Evolutionary conservation across 805 yeast genomes (phyloP), one percentile per base, ranked within the genome.

Genomic region (Cyberlindnera maclurae): DNA sequence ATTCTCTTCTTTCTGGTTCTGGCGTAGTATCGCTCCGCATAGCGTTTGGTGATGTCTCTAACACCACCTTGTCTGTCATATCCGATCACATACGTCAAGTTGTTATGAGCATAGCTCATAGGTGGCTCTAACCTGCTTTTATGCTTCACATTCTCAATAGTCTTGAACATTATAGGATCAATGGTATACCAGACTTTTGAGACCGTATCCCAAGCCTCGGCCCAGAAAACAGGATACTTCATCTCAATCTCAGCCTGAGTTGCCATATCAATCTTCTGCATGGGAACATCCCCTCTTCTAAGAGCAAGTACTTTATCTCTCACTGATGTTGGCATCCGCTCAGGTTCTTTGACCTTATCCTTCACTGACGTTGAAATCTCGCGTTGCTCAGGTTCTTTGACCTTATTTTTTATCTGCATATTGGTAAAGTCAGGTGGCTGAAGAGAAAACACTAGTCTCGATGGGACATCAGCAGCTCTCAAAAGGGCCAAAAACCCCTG

Each of bases 361-460:
- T 34, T 15, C 5, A 12, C 15, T 13, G 11, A 17, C 11, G 16
- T 17, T n/a, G n/a, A n/a, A 20, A 20, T 20, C 24, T 6, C n/a
- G n/a, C n/a, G n/a, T n/a, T n/a, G 24, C 24, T 20, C n/a, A n/a
- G n/a, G n/a, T 15, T 15, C 16, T 26, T 17, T 15, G 11, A 2
- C 16, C 15, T 31, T 20, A 3, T 37, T n/a, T 15, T 44, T 48
- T 24, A 51, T 42, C 24, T 43, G 46, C 34, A 45, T 44, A 28
- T 44, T 37, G 10, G 88, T 79, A 47, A 79, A 84, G 55, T 93
- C 96, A 0, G 96, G 89, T 0, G 96, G 93, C 55, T 93, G 98
- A 26, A 89, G 53, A 0, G 96, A 89, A 50, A 81, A 79, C 0
- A 88, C 78, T 20, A 93, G 60, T 33, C 98, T 65, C 1, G 90